phyloP scores from a whole-genome alignment of 768 basidiomycete species.

The Leccinum rimulosum region DNA sequence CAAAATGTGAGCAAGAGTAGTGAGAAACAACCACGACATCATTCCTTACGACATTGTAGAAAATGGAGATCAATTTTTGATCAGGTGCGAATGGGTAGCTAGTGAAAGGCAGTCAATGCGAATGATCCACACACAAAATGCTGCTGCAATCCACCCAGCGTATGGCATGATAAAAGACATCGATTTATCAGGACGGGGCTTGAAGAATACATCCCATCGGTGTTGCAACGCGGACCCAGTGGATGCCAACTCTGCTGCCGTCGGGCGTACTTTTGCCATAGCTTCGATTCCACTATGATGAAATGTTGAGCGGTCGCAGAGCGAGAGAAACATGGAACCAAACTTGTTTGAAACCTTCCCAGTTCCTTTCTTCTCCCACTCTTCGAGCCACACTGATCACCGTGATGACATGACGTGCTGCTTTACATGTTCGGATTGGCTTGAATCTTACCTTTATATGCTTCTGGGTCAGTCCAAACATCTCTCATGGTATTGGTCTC shows the following conservation, averaged over 20 bases:
- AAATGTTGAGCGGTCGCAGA: neutral
- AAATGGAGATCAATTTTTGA: conserved; percentile 28
- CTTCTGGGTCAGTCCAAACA: neutral
- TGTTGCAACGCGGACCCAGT: neutral
- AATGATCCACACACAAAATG: neutral
- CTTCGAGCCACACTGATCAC: conserved; percentile 24
- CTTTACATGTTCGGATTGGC: neutral
- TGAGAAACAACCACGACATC: too few relatives aligned
- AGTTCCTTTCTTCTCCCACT: conserved; percentile 38
- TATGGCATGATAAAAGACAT: conserved; percentile 42
- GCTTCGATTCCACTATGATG: neutral
- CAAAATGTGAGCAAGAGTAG: neutral
- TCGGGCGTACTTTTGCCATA: conserved; percentile 1
- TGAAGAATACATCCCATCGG: conserved; percentile 48
- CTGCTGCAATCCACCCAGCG: conserved; percentile 36
- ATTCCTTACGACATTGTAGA: conserved; percentile 34
- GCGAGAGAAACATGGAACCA: conserved; percentile 1
- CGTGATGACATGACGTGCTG: neutral
- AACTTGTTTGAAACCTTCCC: conserved; percentile 58
- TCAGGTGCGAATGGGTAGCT: conserved; percentile 27
- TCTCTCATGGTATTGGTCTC: neutral
- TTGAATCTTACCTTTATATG: neutral
- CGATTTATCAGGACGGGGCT: conserved; percentile 51
- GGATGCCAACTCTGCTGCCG: neutral
- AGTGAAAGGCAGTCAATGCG: neutral